Percentiles rank a stretch among this genome's conserved stretches.
Evolutionary conservation across 345 rosid species (phyloP).

Genomic region (Hevea brasiliensis): DNA sequence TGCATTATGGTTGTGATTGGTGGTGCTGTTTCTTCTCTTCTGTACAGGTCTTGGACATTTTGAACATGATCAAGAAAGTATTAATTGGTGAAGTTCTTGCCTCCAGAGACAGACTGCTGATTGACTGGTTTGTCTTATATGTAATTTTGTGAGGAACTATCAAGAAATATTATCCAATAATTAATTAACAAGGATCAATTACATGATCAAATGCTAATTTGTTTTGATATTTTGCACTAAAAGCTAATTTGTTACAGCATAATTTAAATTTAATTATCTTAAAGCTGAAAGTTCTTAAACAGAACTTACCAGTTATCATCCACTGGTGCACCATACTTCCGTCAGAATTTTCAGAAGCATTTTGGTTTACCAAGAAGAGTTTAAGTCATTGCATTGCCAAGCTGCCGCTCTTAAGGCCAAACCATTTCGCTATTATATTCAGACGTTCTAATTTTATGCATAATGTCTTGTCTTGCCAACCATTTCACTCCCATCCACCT

Average conservation of each 20-base stretch:
- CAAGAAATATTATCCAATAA: background rate
- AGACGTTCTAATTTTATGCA: no score
- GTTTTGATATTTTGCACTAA: background rate
- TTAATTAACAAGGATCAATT: background rate
- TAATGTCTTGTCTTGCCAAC: no score
- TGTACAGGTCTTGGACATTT: slow-evolving; percentile 51
- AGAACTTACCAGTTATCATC: no score
- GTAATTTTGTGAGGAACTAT: background rate
- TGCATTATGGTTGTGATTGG: background rate
- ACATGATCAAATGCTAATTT: background rate
- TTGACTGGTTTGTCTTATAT: no score
- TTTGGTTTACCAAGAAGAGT: no score
- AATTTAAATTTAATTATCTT: no score
- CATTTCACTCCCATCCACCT: no score
- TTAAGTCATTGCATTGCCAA: no score
- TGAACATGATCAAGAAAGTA: slow-evolving; percentile 55
- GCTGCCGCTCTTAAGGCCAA: no score
- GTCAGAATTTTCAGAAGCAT: background rate
- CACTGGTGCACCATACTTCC: no score
- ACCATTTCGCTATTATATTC: no score
- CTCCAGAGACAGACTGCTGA: background rate
- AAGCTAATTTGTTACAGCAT: background rate
- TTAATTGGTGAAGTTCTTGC: slow-evolving; percentile 16
- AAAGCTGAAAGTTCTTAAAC: no score
- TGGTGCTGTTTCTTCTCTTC: background rate